These are phyloP conservation scores for Cordia subcordata DNA, from an alignment of 257 asterid genomes.

Conservation along the genomic window DNA sequence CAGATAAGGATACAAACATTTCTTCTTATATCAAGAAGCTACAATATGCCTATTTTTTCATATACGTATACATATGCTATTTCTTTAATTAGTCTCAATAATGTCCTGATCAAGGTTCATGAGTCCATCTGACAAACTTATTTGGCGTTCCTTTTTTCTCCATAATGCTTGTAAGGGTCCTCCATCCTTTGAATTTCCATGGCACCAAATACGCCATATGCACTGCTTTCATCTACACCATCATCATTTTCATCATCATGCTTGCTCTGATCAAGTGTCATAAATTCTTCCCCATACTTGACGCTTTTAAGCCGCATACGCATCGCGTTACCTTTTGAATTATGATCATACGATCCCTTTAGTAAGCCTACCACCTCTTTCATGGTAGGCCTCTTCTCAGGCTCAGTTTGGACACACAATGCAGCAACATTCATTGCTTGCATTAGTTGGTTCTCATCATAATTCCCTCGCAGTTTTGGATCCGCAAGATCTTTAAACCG, in stretches of 20 bases:
- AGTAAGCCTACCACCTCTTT: constrained; percentile 56
- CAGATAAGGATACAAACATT: too few species aligned
- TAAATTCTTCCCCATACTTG: constrained; percentile 58
- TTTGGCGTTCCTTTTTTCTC: constrained; percentile 26
- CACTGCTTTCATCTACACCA: constrained; percentile 56
- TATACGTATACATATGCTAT: too few species aligned
- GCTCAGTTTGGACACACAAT: constrained; percentile 63
- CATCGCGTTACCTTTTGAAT: constrained; percentile 16
- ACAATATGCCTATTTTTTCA: too few species aligned
- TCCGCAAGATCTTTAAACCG: constrained; percentile 58
- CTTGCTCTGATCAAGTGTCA: constrained; percentile 58
- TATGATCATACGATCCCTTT: constrained; percentile 33
- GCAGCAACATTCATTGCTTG: constrained; percentile 55
- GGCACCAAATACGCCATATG: constrained; percentile 74
- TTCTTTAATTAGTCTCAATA: too few species aligned
- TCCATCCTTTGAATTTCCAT: constrained; percentile 55
- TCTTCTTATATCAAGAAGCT: too few species aligned
- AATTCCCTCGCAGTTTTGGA: constrained; percentile 54
- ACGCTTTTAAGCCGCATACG: constrained; percentile 45
- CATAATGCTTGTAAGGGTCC: constrained; percentile 39
- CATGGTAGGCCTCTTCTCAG: constrained; percentile 74
- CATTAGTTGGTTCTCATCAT: constrained; percentile 47
- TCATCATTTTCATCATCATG: constrained; percentile 2
- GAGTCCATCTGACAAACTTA: background rate
- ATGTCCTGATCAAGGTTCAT: background rate